Conservation (phyloP, 768 basidiomycete species). For the Pleurotus eryngii region DNA sequence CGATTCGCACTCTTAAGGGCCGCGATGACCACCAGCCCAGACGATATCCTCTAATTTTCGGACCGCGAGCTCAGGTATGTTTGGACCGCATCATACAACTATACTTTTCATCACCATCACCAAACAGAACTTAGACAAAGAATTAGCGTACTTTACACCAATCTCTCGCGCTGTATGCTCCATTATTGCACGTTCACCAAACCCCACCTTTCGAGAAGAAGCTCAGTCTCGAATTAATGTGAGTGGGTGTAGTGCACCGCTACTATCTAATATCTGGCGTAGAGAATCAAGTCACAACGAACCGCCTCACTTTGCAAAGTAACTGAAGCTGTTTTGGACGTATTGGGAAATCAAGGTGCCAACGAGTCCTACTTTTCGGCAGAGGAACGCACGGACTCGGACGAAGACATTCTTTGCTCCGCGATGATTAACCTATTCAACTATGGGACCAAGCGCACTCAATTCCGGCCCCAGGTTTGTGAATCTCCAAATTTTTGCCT, state of each 20-base stretch:
- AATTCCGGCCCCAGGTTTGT: conserved; percentile 4
- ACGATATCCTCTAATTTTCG: conserved; percentile 77
- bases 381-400: conserved; percentile 20
- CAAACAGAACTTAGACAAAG: conserved; percentile 54
- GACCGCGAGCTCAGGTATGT: conserved; percentile 59
- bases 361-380: conserved; percentile 6
- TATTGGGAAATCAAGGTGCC: conserved; percentile 17
- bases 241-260: conserved; percentile 8
- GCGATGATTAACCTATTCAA: conserved; percentile 44
- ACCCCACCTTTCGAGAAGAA: conserved; percentile 40
- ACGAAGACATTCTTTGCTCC: conserved; percentile 33
- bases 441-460: conserved; percentile 32
- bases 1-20: too few relatives aligned
- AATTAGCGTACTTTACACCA: conserved; percentile 43
- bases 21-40: conserved; percentile 29
- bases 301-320: conserved; percentile 19
- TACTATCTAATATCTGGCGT: background rate
- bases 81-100: conserved; percentile 1
- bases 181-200: conserved; percentile 52
- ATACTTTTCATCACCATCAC: background rate
- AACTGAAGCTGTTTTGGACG: conserved; percentile 24
- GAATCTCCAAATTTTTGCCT: background rate
- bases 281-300: conserved; percentile 29
- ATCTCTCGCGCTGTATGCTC: conserved; percentile 47
- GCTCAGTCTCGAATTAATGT: conserved; percentile 50